These are phyloP conservation scores for Cladorrhinum sp. DNA, from an alignment of 2,329 filamentous ascomycete species.

Conservation along the genomic window DNA sequence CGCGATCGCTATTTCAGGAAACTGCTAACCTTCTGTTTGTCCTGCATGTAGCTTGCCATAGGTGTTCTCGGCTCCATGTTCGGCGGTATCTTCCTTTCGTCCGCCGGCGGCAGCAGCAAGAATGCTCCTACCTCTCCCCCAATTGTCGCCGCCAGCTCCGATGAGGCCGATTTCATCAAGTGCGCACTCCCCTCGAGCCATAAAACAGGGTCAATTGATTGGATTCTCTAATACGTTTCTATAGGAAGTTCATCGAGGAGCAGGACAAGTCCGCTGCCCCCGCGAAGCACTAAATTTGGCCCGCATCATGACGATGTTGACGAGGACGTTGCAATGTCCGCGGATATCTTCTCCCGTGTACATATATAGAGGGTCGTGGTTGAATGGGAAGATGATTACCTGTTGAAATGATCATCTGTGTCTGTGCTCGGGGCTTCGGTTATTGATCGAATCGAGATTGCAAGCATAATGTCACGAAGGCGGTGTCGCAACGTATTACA, in stretches of 20 bases:
- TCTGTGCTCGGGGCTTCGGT: no score
- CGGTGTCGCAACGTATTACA: no score
- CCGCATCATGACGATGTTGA: background rate
- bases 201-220: slow-evolving; percentile 6
- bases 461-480: no score
- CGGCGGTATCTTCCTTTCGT: slow-evolving; percentile 45
- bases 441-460: no score
- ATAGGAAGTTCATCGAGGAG: slow-evolving; percentile 47
- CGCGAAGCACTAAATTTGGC: slow-evolving; percentile 38
- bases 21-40: slow-evolving; percentile 19
- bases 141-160: slow-evolving; percentile 60
- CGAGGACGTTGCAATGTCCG: background rate
- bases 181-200: slow-evolving; percentile 37
- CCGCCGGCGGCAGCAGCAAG: slow-evolving; percentile 46
- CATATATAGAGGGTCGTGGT: slow-evolving; percentile 27
- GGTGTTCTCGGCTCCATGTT: slow-evolving; percentile 52
- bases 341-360: slow-evolving; percentile 26
- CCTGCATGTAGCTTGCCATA: slow-evolving; percentile 51
- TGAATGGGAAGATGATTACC: slow-evolving; percentile 23
- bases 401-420: background rate
- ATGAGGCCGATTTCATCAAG: slow-evolving; percentile 66
- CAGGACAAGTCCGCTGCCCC: slow-evolving; percentile 33
- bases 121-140: slow-evolving; percentile 46
- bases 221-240: slow-evolving; percentile 16
- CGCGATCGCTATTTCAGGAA: slow-evolving; percentile 3